phyloP scores from a whole-genome alignment of 192 early-diverging fungal species.

The Pilobolus umbonatus region DNA sequence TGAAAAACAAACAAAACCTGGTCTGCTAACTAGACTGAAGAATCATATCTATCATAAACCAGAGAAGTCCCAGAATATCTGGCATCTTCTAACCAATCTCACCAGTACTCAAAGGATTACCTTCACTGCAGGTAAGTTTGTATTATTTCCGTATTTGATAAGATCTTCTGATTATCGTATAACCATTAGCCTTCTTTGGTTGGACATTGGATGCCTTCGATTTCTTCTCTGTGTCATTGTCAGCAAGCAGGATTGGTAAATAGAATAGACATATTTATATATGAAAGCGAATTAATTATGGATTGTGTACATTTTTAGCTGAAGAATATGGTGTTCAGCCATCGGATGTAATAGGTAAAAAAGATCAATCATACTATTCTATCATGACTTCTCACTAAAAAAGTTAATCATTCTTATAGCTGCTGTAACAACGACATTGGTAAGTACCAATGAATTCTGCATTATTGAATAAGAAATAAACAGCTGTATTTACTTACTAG shows the following conservation, averaged over 20 bases:
- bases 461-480: too few species aligned
- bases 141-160: background rate
- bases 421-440: conserved; percentile 63
- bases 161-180: background rate
- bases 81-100: conserved; percentile 24
- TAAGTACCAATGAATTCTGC: background rate
- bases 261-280: background rate
- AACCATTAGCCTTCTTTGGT: conserved; percentile 49
- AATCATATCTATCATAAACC: conserved; percentile 20
- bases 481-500: conserved; percentile 7
- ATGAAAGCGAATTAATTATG: background rate
- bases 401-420: conserved; percentile 11
- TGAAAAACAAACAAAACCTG: background rate
- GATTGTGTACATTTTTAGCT: conserved; percentile 26
- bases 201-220: conserved; percentile 73
- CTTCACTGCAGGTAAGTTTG: conserved; percentile 25
- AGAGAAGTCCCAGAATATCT: conserved; percentile 22
- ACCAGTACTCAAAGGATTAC: conserved; percentile 21
- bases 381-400: background rate
- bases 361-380: background rate
- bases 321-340: conserved; percentile 48
- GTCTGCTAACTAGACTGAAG: conserved; percentile 6
- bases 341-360: conserved; percentile 50
- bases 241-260: conserved; percentile 45
- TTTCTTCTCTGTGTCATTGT: conserved; percentile 60